Evolutionary conservation across 2,329 filamentous ascomycete genomes (phyloP), one percentile per base, ranked within the genome.

Genomic region (Xylariaceae sp.): DNA sequence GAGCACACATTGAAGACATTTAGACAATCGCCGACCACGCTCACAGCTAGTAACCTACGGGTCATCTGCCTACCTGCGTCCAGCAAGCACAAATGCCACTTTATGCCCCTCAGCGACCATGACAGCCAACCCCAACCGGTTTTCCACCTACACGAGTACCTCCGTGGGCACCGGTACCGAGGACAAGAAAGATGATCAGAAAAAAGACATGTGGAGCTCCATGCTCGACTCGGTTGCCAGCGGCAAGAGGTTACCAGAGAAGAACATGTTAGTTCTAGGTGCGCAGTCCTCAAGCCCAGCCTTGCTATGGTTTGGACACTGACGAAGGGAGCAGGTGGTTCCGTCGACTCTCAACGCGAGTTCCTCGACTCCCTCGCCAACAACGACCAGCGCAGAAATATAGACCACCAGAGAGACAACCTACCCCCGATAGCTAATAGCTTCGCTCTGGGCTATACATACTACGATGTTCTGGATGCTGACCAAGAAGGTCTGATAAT

Each of bases 381-480:
- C 58, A 74, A 74, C 54, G 81, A 83, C 47, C 70, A 73, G 48
- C 73, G 75, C 62, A 74, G 76, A 58, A 75, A 70, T 56, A 71
- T 74, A 58, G 82, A 79, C 68, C 77, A 74, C 62, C 77, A 77
- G 66, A 76, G 64, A 62, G 75, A 65, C 59, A 85, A 81, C 67
- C 79, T 80, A 53, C 86, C 89, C 2, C 89, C 90, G 18, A 81
- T 96, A 63, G 91, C 91, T 48, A 96, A 96, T 66, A 87, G 87
- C 65, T 96, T 95, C 69, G 91, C 91, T 11, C 73, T 96, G 52
- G 91, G 91, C 45, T 96, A 96, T 68, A 96, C 91, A 47, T 96
- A 96, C 71, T 90, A 95, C 67, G 90, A 96, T 70, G 90, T 96
- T 35, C 77, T 96, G 35, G 91, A 96, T 69, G 87, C 89, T 49